Percentiles rank a stretch among this genome's conserved stretches.
Evolutionary conservation across 2,329 filamentous ascomycete genomes (phyloP).

Genomic region (Onygenales sp.): DNA sequence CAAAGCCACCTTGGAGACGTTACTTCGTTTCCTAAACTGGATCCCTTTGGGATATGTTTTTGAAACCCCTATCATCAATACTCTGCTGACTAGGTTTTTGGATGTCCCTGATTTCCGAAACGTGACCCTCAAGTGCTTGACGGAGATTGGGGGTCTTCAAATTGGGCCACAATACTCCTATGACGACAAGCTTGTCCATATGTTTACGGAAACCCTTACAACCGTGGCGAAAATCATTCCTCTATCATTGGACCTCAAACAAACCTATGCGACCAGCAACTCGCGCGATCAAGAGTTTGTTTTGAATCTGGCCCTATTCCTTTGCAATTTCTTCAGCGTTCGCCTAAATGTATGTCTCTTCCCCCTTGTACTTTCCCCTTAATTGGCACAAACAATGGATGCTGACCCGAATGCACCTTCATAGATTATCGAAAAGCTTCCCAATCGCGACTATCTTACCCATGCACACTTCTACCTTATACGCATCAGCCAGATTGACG

Average conservation of each 20-base stretch:
- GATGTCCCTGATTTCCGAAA: conserved; percentile 94
- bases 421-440: conserved; percentile 86
- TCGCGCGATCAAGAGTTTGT: conserved; percentile 94
- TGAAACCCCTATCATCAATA: conserved; percentile 93
- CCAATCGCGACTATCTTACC: conserved; percentile 86
- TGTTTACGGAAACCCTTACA: conserved; percentile 95
- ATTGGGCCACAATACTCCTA: conserved; percentile 69
- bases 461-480: conserved; percentile 98
- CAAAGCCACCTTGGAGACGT: conserved; percentile 92
- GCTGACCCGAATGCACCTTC: neutral
- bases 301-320: conserved; percentile 88
- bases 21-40: conserved; percentile 97
- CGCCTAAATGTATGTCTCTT: conserved; percentile 63
- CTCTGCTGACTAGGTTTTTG: conserved; percentile 81
- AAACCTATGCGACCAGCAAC: conserved; percentile 85
- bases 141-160: conserved; percentile 90
- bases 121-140: conserved; percentile 90
- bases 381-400: neutral
- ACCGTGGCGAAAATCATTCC: conserved; percentile 92
- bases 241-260: conserved; percentile 77
- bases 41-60: conserved; percentile 98
- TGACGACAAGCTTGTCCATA: conserved; percentile 90
- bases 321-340: conserved; percentile 94
- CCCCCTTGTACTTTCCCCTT: neutral
- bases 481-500: conserved; percentile 95